Evolutionary conservation across 768 basidiomycete genomes (phyloP), one percentile per base, ranked within the genome.

Genomic region (Tephrocybe sp.): DNA sequence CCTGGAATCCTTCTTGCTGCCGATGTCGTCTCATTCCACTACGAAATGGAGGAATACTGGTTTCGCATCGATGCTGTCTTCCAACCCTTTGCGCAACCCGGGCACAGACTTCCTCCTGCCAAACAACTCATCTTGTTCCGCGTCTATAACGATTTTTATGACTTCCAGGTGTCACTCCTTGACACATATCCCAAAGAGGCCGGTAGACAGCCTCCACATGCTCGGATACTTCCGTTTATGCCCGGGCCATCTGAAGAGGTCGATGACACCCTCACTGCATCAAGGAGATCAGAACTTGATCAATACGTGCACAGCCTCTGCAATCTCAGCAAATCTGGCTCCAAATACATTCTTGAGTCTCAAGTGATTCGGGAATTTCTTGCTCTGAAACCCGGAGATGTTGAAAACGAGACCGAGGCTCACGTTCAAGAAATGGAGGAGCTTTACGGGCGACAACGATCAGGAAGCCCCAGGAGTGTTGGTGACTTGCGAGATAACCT

Each of bases 101-200:
- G 80, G 38, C 77, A 80, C 46, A 69, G 66, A 13, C 77, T 86
- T 24, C 87, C 89, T 4, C 76, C 78, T 9, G 82, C 89, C 11
- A 86, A 82, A 57, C 83, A 87, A 27, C 83, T 98, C 49, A 84
- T 93, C 56, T 77, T 98, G 36, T 99, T 96, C 73, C 83, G 97
- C 43, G 85, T 91, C 21, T 99, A 99, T 76, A 90, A 95, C 60
- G 96, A 99, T 68, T 99, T 99, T 68, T 98, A 96, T 70, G 91
- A 95, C 60, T 98, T 98, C 68, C 97, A 99, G 63, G 88, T 97
- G 48, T 74, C 81, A 4, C 80, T 99, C 19, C 81, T 98, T 53
- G 82, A 93, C 38, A 76, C 79, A 0, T 98, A 95, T 69, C 94
- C 95, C 6, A 79, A 79, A 37, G 97, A 99, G 70, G 97, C 93